phyloP scores from a whole-genome alignment of 2,329 filamentous ascomycete species.

The Penicillium concentricum region DNA sequence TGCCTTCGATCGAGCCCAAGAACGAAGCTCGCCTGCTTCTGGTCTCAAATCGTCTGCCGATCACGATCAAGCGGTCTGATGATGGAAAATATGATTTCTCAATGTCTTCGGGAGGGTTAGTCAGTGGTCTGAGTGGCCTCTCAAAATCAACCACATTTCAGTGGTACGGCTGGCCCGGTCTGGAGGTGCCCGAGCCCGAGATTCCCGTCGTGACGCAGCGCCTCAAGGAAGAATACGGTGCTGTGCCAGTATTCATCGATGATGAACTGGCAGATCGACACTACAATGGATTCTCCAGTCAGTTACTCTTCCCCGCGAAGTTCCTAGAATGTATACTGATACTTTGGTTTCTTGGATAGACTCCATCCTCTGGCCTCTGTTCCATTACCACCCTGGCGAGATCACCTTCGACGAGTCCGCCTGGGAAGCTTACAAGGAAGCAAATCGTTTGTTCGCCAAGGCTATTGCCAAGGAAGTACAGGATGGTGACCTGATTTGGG shows the following conservation, averaged over 20 bases:
- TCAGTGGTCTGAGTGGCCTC: conserved; percentile 87
- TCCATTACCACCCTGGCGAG: conserved; percentile 98
- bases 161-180: conserved; percentile 97
- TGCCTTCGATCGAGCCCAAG: conserved; percentile 35
- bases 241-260: conserved; percentile 87
- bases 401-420: conserved; percentile 96
- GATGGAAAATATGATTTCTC: conserved; percentile 90
- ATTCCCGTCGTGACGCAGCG: conserved; percentile 70
- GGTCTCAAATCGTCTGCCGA: conserved; percentile 90
- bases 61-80: conserved; percentile 91
- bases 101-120: conserved; percentile 95
- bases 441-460: conserved; percentile 89
- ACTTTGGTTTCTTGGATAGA: conserved; percentile 52
- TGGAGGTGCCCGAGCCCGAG: conserved; percentile 86
- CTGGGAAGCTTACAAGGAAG: conserved; percentile 90
- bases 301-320: conserved; percentile 32
- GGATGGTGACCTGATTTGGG: conserved; percentile 94
- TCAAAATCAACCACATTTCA: conserved; percentile 92
- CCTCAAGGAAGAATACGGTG: conserved; percentile 82
- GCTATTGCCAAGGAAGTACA: conserved; percentile 82
- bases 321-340: conserved; percentile 1
- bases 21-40: conserved; percentile 64
- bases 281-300: conserved; percentile 98
- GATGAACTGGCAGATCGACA: conserved; percentile 92
- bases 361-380: conserved; percentile 96